Evolutionary conservation across 352 stramenopile species (phyloP).

Genomic region (Phytophthora gonapodyides): DNA sequence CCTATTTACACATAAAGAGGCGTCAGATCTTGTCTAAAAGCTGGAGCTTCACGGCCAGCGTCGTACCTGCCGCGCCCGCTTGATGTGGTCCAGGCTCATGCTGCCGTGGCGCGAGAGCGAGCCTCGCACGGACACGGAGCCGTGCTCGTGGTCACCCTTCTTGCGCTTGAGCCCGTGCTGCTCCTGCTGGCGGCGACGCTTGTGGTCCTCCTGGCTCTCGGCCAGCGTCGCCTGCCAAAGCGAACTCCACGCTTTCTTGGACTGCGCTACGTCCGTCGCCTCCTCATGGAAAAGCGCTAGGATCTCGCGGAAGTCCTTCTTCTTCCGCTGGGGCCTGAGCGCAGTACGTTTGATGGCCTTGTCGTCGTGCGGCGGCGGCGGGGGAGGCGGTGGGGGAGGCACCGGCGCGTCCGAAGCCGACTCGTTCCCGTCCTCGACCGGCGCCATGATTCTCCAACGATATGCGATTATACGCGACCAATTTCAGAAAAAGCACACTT

Average conservation of each 20-base stretch:
- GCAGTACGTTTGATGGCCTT: constrained; percentile 10
- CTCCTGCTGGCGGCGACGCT: constrained; percentile 44
- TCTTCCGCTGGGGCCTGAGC: constrained; percentile 35
- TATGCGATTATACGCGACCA: no score
- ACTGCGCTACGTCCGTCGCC: constrained; percentile 14
- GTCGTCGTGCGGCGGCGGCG: constrained; percentile 35
- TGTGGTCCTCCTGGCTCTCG: constrained; percentile 69
- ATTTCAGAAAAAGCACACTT: no score
- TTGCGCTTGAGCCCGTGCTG: constrained; percentile 41
- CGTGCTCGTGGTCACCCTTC: constrained; percentile 34
- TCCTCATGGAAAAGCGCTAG: constrained; percentile 64
- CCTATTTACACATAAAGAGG: constrained; percentile 26
- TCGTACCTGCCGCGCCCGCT: constrained; percentile 62
- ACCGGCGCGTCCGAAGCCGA: constrained; percentile 35
- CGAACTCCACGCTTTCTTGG: constrained; percentile 39
- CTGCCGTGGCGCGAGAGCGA: constrained; percentile 21
- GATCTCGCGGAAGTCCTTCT: constrained; percentile 73
- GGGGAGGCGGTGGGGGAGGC: constrained; percentile 44
- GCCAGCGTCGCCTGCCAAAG: constrained; percentile 57
- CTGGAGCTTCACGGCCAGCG: neutral
- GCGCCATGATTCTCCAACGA: neutral
- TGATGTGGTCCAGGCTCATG: constrained; percentile 43
- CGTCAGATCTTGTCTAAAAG: constrained; percentile 1
- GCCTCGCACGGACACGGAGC: constrained; percentile 8
- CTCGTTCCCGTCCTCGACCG: constrained; percentile 8